Evolutionary conservation across 148 eudicot genomes (phyloP), one percentile per base, ranked within the genome.

Genomic region (Dianthus caryophyllus): DNA sequence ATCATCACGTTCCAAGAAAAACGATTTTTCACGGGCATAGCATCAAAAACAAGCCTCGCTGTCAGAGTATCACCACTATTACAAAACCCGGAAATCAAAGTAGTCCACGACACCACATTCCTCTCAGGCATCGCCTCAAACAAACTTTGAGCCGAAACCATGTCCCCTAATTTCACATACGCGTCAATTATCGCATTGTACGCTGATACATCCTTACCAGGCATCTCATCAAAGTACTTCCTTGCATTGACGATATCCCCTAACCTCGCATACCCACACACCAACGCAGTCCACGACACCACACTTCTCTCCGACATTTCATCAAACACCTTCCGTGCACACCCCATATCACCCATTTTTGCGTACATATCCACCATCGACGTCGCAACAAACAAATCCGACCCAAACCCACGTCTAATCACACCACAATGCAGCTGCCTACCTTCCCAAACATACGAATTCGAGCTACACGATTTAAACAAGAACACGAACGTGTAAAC

Each of bases 1-100:
- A 91, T 81, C 91, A 90, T 88, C 3, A 89, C 82, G 50, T 88
- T 88, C 95, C 97, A 91, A 22, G 95, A 85, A 67, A 74, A 59
- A 44, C 83, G 64, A 81, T 84, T 88, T 72, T 77, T 88, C 53
- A 68, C 66, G 1, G 89, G 95, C 95, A 87, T 88, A 2, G 51
- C 73, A 61, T 88, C 86, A 77, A 90, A 90, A 13, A 88, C 57
- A 69, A 50, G 38, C 70, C 86, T 80, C 51, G 89, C 97, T 24
- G 75, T 66, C 39, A 12, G 38, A 5, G 85, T 67, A 62, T 83
- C 83, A 50, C 82, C 82, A 71, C 26, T 71, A 52, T 73, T 77
- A 64, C 90, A 86, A 71, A 83, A 84, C 56, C 97, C 95, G 47
- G 80, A 85, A 74, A 88, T 72, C 91, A 87, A 73, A 73, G 80